Percentiles rank a stretch among this genome's conserved stretches.
These are phyloP conservation scores for Candida dubliniensis DNA, from an alignment of 1,139 yeast species.

Conservation along the genomic window DNA sequence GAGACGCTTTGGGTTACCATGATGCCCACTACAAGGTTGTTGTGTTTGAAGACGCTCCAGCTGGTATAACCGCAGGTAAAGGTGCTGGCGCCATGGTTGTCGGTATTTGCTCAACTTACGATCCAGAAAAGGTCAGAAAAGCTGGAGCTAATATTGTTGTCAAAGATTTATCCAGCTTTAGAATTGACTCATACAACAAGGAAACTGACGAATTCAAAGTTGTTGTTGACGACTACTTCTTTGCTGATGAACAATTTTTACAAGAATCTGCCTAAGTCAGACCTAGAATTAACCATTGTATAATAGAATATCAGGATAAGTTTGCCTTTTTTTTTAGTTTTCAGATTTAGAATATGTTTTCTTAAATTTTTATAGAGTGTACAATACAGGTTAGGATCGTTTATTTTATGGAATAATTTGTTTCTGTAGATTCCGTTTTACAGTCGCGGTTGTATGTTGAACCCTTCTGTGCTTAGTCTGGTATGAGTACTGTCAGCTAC, in stretches of 20 bases:
- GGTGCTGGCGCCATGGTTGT: conserved; percentile 81
- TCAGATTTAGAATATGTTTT: background rate
- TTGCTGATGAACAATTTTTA: conserved; percentile 47
- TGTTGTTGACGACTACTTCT: conserved; percentile 43
- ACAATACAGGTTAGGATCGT: background rate
- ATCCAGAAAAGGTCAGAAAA: conserved; percentile 62
- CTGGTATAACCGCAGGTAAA: conserved; percentile 82
- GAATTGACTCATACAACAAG: conserved; percentile 43
- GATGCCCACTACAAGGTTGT: conserved; percentile 50
- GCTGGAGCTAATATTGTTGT: conserved; percentile 84
- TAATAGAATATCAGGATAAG: conserved; percentile 1
- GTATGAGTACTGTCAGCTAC: background rate
- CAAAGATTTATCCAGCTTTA: conserved; percentile 58
- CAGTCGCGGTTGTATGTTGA: no score
- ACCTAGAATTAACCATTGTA: background rate
- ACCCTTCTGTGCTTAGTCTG: no score
- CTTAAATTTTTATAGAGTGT: conserved; percentile 2
- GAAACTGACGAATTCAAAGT: conserved; percentile 51
- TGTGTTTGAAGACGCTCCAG: conserved; percentile 87
- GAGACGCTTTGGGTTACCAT: conserved; percentile 57
- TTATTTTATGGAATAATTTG: background rate
- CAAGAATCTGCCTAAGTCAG: conserved; percentile 17
- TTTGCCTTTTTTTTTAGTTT: background rate
- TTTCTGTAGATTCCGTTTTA: no score
- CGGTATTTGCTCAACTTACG: conserved; percentile 82